phyloP scores from a whole-genome alignment of 108 stramenopile species.

The Cyclostephanos tholiformis region DNA sequence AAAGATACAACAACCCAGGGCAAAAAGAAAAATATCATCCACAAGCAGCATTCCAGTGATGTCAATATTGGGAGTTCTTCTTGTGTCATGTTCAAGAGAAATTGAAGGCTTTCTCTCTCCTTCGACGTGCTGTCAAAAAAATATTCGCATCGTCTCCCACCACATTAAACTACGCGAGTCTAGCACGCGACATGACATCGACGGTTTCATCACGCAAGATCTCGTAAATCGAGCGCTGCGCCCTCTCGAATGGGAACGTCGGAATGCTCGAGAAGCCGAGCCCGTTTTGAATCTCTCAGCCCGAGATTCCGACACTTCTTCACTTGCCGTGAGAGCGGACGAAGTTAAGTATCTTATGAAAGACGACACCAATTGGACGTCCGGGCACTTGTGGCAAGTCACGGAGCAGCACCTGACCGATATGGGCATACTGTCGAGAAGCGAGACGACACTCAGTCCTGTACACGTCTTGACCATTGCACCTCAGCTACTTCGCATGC shows the following conservation, averaged over 20 bases:
- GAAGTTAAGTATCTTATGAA: not conserved
- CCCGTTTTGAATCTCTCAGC: slow-evolving; percentile 30
- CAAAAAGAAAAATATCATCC: not conserved
- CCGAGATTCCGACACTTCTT: slow-evolving; percentile 24
- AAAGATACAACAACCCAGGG: not conserved
- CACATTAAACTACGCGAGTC: not conserved
- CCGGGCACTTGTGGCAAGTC: slow-evolving; percentile 30
- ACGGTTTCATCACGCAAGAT: slow-evolving; percentile 17
- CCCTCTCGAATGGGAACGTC: slow-evolving; percentile 37
- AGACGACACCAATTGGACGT: slow-evolving; percentile 9
- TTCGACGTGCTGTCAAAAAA: not conserved
- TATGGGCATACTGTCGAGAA: slow-evolving; percentile 17
- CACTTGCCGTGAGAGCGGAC: slow-evolving; percentile 7
- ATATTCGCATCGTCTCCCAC: not conserved
- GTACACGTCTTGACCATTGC: slow-evolving; percentile 14
- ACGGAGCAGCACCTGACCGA: slow-evolving; percentile 27
- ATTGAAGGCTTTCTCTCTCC: not conserved
- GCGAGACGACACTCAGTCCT: slow-evolving; percentile 12
- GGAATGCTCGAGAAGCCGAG: slow-evolving; percentile 23
- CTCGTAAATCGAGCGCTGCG: slow-evolving; percentile 22
- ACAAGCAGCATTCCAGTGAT: not conserved
- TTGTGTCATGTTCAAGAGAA: slow-evolving; percentile 4
- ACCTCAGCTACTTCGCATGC: slow-evolving; percentile 38
- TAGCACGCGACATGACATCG: not conserved
- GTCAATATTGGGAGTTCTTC: not conserved